phyloP scores from a whole-genome alignment of 352 stramenopile genomes.

The Globisporangium barbulae region DNA sequence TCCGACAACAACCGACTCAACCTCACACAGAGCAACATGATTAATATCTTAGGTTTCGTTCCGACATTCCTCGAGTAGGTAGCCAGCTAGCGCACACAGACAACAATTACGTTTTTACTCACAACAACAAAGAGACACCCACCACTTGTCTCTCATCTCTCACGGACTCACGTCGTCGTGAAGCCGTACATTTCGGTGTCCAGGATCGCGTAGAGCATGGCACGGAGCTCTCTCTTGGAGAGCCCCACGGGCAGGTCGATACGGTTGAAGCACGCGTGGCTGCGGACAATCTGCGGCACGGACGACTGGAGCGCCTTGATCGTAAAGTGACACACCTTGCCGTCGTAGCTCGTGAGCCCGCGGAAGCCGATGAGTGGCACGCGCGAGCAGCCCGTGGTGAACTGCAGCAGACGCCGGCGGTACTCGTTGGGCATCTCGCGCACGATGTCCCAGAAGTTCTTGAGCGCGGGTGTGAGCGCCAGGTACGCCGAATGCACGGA shows the following conservation, averaged over 20 bases:
- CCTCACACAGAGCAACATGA: neutral
- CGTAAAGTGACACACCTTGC: slow-evolving; percentile 70
- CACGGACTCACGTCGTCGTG: slow-evolving; percentile 42
- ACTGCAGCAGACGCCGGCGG: slow-evolving; percentile 66
- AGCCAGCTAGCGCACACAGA: neutral
- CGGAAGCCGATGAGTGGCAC: slow-evolving; percentile 74
- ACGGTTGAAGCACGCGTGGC: slow-evolving; percentile 80
- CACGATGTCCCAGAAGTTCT: slow-evolving; percentile 83
- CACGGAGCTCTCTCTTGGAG: slow-evolving; percentile 80
- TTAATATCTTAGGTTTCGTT: neutral
- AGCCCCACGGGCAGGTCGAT: slow-evolving; percentile 95
- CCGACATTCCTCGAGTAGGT: neutral
- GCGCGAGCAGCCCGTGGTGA: slow-evolving; percentile 75
- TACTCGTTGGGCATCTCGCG: slow-evolving; percentile 83
- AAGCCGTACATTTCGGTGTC: slow-evolving; percentile 71
- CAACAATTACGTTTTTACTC: neutral
- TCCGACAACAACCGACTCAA: neutral
- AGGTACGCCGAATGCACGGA: slow-evolving; percentile 51
- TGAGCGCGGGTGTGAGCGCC: slow-evolving; percentile 27
- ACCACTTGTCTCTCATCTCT: neutral
- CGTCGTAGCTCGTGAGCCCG: slow-evolving; percentile 79
- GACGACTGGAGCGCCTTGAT: slow-evolving; percentile 49
- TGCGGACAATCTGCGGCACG: slow-evolving; percentile 59
- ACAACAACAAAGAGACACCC: neutral
- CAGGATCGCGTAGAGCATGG: slow-evolving; percentile 55